Base-by-base conservation (phyloP, 2,329 filamentous ascomycete species). In the Mycogone perniciosa region DNA sequence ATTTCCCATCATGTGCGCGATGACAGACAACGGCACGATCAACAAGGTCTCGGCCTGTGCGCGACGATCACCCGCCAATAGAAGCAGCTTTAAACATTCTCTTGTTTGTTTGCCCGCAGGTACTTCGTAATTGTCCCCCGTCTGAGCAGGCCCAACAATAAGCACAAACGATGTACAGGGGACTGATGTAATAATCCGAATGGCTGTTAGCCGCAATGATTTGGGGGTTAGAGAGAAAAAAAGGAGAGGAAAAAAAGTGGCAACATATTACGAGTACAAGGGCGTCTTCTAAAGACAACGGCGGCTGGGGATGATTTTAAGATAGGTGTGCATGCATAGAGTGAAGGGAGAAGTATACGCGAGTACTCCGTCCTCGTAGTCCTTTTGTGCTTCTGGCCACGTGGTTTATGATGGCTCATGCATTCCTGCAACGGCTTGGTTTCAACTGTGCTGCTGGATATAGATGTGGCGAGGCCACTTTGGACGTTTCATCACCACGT, bases 161-260 rank as follows among this genome's bases (percentile, higher is more conserved):
- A 44, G 34, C 20, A 20, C 20, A 20, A 20, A 20, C 20, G 42
- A 50, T 45, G 35, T 13, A 20, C 20, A 20, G 33, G 43, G 38
- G 27, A 43, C 45, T 51, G 43, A 46, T 51, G 49, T 51, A 51
- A 51, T 46, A 20, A 38, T 51, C 44, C 46, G 44, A 43, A 34
- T 46, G 49, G 46, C 48, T 13, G 48, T 50, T 50, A 50, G 48
- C 48, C 48, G 48, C 48, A 42, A 50, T 35, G 20, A 20, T 20
- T 20, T 20, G 20, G 20, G 20, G 20, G 20, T 20, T 20, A 20
- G 20, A 20, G 20, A 20, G 3, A 20, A 20, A 20, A 20, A 20
- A 42, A 45, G 29, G 11, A 33, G 44, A 35, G 48, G 45, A 50
- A 45, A 44, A 50, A 50, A 42, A 50, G 48, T 41, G 44, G 48